These are phyloP conservation scores for Sonneratia alba DNA, from an alignment of 345 rosid species.

Conservation along the genomic window DNA sequence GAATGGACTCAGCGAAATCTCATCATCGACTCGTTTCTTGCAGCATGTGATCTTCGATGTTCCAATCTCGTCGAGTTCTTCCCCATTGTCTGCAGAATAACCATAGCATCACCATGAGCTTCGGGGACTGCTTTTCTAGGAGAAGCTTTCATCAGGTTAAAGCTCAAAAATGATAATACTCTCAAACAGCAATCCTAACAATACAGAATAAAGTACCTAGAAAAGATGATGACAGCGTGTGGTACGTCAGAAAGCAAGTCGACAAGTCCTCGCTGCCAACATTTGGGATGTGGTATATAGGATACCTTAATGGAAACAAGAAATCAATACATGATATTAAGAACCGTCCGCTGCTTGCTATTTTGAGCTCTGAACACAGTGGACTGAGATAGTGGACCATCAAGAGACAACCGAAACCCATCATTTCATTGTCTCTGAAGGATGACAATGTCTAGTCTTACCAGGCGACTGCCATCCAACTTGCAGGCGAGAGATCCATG, in stretches of 20 bases:
- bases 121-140: not conserved
- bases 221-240: constrained; percentile 64
- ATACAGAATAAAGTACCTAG: constrained; percentile 32
- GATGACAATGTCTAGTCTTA: constrained; percentile 13
- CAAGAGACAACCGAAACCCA: too few relatives aligned
- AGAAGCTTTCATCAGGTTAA: not conserved
- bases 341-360: not conserved
- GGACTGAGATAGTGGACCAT: too few relatives aligned
- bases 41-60: not conserved
- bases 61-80: not conserved
- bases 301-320: constrained; percentile 38
- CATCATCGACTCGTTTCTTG: constrained; percentile 8
- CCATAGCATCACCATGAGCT: not conserved
- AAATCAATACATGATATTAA: not conserved
- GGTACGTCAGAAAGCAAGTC: constrained; percentile 67
- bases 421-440: not conserved
- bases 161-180: not conserved
- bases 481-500: constrained; percentile 71
- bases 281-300: constrained; percentile 63
- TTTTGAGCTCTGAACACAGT: not conserved
- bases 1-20: constrained; percentile 45
- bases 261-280: constrained; percentile 48
- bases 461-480: constrained; percentile 95
- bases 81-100: not conserved
- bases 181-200: not conserved